These are phyloP conservation scores for Cicer arietinum DNA, from an alignment of 306 rosid genomes.

Conservation along the genomic window DNA sequence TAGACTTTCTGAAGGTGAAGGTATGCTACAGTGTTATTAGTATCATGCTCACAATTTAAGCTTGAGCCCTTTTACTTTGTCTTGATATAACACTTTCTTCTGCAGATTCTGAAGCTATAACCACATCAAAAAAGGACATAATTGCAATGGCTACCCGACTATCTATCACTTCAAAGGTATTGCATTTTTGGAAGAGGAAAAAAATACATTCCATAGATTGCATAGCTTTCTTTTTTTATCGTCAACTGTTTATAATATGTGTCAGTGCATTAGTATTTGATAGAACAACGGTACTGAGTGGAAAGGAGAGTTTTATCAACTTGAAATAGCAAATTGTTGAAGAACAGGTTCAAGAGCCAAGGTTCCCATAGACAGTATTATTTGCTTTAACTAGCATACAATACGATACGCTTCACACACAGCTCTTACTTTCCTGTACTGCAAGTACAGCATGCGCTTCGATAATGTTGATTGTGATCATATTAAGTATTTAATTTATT, in stretches of 20 bases:
- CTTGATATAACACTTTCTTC: conserved; percentile 36
- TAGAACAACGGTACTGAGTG: not conserved
- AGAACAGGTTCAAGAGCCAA: not conserved
- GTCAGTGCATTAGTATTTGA: not conserved
- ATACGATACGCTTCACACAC: not conserved
- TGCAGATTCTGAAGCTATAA: conserved; percentile 67
- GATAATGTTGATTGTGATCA: not conserved
- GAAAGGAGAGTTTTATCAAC: conserved; percentile 3
- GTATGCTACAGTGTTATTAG: conserved; percentile 43
- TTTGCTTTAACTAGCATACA: not conserved
- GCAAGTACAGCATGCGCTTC: not conserved
- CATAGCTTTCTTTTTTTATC: not conserved
- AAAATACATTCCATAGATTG: conserved; percentile 6
- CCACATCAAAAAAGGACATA: conserved; percentile 65
- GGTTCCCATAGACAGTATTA: not conserved
- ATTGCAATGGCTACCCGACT: conserved; percentile 79
- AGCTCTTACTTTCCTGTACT: not conserved
- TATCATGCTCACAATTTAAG: conserved; percentile 29
- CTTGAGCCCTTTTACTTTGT: conserved; percentile 4
- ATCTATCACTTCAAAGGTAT: conserved; percentile 89
- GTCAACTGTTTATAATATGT: not conserved
- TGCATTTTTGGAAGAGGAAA: conserved; percentile 34
- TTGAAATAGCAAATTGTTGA: not conserved
- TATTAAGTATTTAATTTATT: not conserved
- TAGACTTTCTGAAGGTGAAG: conserved; percentile 87